Base-by-base conservation (phyloP, 2,329 filamentous ascomycete species). In the Ophiobolus disseminans region DNA sequence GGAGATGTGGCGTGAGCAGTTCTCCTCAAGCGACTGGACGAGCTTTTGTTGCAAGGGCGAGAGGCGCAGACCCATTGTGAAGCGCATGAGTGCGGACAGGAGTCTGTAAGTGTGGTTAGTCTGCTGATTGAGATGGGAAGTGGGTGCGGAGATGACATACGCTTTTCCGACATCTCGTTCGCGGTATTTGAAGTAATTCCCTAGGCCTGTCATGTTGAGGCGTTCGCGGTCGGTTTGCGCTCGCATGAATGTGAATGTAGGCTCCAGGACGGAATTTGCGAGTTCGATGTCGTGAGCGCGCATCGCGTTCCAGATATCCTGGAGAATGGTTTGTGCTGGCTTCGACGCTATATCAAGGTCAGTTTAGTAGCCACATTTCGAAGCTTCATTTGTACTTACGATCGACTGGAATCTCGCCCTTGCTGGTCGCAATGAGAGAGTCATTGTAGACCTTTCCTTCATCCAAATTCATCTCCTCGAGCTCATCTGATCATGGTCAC, bases 231-330 rank as follows among this genome's bases (percentile, higher is more conserved):
- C 72, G 1, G 71, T 74, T n/a, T 78, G 75, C 0, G 76, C 71
- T 1, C 70, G 50, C 73, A 78, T 75, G 50, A 77, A 78, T 1
- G 53, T 48, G 38, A 77, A 74, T 2, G 59, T 57, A 0, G 68
- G 73, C 55, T 76, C 75, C 0, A 74, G 57, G 1, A 78, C 56
- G 0, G 69, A 61, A 40, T 77, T 62, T 1, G 75, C 74, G 5
- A 76, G 61, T 4, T 59, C 50, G 1, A 31, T 38, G 50, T 78
- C 75, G 28, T 58, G 50, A 1, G 53, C 57, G 5, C 74, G 64
- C 72, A 78, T 78, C 23, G 54, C 57, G 38, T 73, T 64, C 73
- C 73, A 79, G 0, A 77, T 22, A 35, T 76, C 73, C 25, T 74
- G 73, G 7, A 50, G 26, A 4, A 78, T 77, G 21, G 47, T 73